These are phyloP conservation scores for Diversispora eburnea DNA, from an alignment of 192 early-diverging fungal species.

Conservation along the genomic window DNA sequence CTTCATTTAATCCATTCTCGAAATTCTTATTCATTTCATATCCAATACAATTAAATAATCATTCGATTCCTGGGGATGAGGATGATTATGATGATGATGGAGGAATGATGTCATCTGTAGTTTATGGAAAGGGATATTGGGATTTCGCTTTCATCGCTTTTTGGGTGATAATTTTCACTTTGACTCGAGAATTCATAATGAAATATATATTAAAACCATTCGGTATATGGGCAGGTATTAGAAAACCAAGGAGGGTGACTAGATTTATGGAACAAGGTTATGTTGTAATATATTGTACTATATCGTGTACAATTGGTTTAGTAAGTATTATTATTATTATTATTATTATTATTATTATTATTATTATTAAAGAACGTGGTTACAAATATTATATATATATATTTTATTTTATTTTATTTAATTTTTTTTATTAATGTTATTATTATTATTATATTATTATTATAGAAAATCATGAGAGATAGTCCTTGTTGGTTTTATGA, in stretches of 20 bases:
- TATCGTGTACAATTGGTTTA: constrained; percentile 54
- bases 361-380: neutral
- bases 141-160: constrained; percentile 64
- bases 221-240: constrained; percentile 29
- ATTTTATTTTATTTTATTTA: neutral
- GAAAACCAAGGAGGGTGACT: constrained; percentile 37
- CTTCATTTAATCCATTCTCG: constrained; percentile 16
- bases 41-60: neutral
- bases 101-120: neutral
- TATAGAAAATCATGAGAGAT: constrained; percentile 56
- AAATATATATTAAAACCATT: constrained; percentile 46
- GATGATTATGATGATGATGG: neutral
- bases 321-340: constrained; percentile 38
- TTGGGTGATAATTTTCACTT: constrained; percentile 62
- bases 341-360: neutral
- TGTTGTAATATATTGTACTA: constrained; percentile 64
- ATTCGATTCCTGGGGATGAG: no score
- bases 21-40: constrained; percentile 20
- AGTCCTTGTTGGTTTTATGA: constrained; percentile 58
- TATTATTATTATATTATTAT: neutral
- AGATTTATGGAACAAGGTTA: constrained; percentile 74
- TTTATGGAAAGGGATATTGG: constrained; percentile 53
- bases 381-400: neutral
- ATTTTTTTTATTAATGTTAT: neutral
- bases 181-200: constrained; percentile 55